Percentiles rank a stretch among this genome's conserved stretches.
These are phyloP conservation scores for Eurotiales sp. DNA, from an alignment of 2,329 filamentous ascomycete genomes.

Conservation along the genomic window DNA sequence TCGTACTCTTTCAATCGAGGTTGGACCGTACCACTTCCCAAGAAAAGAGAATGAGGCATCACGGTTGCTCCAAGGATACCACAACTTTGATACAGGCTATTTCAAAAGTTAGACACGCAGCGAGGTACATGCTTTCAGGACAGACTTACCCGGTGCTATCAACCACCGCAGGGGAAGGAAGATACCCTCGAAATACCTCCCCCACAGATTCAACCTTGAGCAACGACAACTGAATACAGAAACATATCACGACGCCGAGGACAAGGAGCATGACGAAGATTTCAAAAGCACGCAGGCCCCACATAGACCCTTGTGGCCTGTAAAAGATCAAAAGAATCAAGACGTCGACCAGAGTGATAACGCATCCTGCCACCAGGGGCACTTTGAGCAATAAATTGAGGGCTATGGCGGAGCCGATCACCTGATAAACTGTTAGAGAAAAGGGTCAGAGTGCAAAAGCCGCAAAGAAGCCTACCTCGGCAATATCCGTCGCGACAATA, in stretches of 20 bases:
- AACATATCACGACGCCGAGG: slow-evolving; percentile 54
- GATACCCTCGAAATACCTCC: slow-evolving; percentile 52
- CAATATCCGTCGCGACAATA: slow-evolving; percentile 69
- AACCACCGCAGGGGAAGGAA: slow-evolving; percentile 53
- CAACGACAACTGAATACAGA: slow-evolving; percentile 54
- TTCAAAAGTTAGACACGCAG: neutral
- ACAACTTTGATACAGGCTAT: slow-evolving; percentile 51
- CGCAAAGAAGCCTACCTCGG: slow-evolving; percentile 52
- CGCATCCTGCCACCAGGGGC: slow-evolving; percentile 54
- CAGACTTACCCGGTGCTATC: slow-evolving; percentile 46
- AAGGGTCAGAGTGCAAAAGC: neutral
- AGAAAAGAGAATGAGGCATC: slow-evolving; percentile 59
- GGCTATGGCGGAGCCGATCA: slow-evolving; percentile 56
- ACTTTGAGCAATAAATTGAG: slow-evolving; percentile 53
- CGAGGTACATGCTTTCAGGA: neutral
- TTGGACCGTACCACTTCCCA: slow-evolving; percentile 56
- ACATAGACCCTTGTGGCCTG: slow-evolving; percentile 50
- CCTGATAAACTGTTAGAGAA: slow-evolving; percentile 30
- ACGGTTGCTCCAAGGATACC: slow-evolving; percentile 53
- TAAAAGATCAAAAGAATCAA: slow-evolving; percentile 57
- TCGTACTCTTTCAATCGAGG: slow-evolving; percentile 50
- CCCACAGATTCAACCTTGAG: slow-evolving; percentile 48
- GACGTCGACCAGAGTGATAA: slow-evolving; percentile 55
- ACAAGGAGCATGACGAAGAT: slow-evolving; percentile 53
- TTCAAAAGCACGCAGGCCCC: slow-evolving; percentile 51